phyloP scores from a whole-genome alignment of 164 flowering plant genomes.

The Annona squamosa region DNA sequence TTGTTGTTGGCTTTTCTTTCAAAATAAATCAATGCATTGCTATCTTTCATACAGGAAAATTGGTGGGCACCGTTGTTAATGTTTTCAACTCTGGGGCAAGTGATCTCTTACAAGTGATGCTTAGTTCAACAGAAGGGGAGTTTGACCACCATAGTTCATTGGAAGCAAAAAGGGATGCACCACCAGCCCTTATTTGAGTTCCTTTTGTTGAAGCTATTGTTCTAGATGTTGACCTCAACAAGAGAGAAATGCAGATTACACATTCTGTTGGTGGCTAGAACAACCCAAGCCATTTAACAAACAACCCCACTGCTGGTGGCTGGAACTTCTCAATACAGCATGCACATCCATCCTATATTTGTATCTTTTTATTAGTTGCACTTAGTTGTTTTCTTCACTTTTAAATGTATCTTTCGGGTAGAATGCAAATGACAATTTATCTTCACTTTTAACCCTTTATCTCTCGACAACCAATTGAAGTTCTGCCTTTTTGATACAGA shows the following conservation, averaged over 20 bases:
- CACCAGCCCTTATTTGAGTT: constrained; percentile 61
- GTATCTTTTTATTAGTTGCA: too few relatives aligned
- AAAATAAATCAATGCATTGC: background rate
- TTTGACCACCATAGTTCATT: constrained; percentile 26
- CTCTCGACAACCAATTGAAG: too few relatives aligned
- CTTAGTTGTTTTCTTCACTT: too few relatives aligned
- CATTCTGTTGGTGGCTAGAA: constrained; percentile 35
- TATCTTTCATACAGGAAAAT: constrained; percentile 46
- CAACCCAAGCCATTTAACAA: too few relatives aligned
- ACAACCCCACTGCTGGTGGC: too few relatives aligned
- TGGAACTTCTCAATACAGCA: too few relatives aligned
- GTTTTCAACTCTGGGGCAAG: constrained; percentile 60
- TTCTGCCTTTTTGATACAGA: too few relatives aligned
- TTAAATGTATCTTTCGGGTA: too few relatives aligned
- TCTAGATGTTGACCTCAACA: constrained; percentile 65
- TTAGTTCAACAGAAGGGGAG: constrained; percentile 28
- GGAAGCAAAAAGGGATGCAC: constrained; percentile 23
- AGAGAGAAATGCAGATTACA: constrained; percentile 73
- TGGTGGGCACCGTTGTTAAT: constrained; percentile 68
- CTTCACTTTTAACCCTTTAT: too few relatives aligned
- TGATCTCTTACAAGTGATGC: constrained; percentile 76
- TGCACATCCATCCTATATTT: too few relatives aligned
- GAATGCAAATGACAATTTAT: too few relatives aligned
- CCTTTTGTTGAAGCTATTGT: constrained; percentile 97
- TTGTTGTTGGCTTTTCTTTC: background rate